Conservation (phyloP, 495 filamentous ascomycete species). For the Margaritispora aquatica region DNA sequence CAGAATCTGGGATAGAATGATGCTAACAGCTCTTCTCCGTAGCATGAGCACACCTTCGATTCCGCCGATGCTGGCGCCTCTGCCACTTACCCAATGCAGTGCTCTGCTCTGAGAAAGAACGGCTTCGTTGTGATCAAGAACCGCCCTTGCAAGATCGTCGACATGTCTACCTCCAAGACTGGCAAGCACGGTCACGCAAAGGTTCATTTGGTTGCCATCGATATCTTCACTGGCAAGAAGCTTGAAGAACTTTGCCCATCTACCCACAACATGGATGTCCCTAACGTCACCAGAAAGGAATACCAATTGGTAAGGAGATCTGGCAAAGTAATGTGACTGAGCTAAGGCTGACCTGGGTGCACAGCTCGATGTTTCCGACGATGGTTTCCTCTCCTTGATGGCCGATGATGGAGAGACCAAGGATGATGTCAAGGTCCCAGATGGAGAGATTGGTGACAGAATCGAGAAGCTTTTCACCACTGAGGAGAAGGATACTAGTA, state of each 20-base stretch:
- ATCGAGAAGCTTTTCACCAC: slow-evolving; percentile 73
- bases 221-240: slow-evolving; percentile 99
- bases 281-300: slow-evolving; percentile 81
- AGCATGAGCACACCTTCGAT: slow-evolving; percentile 92
- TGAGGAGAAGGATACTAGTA: slow-evolving; percentile 74
- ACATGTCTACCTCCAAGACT: slow-evolving; percentile 99
- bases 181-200: slow-evolving; percentile 99
- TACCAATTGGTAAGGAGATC: slow-evolving; percentile 80
- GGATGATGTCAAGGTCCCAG: slow-evolving; percentile 91
- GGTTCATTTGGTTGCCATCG: slow-evolving; percentile 93
- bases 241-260: slow-evolving; percentile 98
- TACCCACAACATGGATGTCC: slow-evolving; percentile 99
- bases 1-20: neutral
- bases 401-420: slow-evolving; percentile 72
- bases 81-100: slow-evolving; percentile 93
- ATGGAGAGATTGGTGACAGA: slow-evolving; percentile 78
- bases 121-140: slow-evolving; percentile 91
- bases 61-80: slow-evolving; percentile 91
- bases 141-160: slow-evolving; percentile 99
- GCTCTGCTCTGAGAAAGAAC: slow-evolving; percentile 98
- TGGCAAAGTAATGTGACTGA: neutral
- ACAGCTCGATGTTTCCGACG: slow-evolving; percentile 82
- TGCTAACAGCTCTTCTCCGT: slow-evolving; percentile 12
- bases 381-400: slow-evolving; percentile 88
- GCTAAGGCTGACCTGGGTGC: neutral